A percentile compares a stretch with the other conserved stretches of the same genome.
Evolutionary conservation across 768 basidiomycete genomes (phyloP).

Genomic region (Naganishia friedmannii): DNA sequence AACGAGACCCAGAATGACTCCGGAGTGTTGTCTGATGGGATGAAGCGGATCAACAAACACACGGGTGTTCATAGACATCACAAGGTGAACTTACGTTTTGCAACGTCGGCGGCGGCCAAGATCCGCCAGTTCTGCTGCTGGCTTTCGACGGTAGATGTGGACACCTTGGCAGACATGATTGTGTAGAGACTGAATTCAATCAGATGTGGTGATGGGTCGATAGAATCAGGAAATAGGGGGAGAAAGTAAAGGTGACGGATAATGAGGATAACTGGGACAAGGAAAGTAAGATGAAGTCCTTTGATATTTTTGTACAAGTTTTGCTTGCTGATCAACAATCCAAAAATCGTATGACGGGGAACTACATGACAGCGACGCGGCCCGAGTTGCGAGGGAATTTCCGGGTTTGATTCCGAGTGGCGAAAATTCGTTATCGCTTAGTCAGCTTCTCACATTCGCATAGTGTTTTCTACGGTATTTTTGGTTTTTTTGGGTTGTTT

Average conservation of each 20-base stretch:
- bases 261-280: not conserved
- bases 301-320: too few species aligned
- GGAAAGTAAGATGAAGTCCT: not conserved
- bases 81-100: constrained; percentile 37
- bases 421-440: not conserved
- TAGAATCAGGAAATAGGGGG: too few species aligned
- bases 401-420: too few species aligned
- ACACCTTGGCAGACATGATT: not conserved
- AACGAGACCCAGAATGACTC: constrained; percentile 77
- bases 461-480: too few species aligned
- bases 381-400: too few species aligned
- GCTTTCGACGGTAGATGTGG: not conserved
- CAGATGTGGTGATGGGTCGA: not conserved
- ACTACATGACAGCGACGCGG: not conserved
- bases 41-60: not conserved
- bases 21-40: constrained; percentile 20
- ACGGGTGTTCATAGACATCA: too few species aligned
- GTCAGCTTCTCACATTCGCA: constrained; percentile 5
- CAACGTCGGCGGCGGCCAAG: constrained; percentile 40
- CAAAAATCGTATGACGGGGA: not conserved
- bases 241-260: not conserved
- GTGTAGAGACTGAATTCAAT: too few species aligned
- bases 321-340: not conserved
- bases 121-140: constrained; percentile 29
- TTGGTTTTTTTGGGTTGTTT: too few species aligned